Conservation (phyloP, 805 yeast genomes). For the Pichia nanzhaoensis region DNA sequence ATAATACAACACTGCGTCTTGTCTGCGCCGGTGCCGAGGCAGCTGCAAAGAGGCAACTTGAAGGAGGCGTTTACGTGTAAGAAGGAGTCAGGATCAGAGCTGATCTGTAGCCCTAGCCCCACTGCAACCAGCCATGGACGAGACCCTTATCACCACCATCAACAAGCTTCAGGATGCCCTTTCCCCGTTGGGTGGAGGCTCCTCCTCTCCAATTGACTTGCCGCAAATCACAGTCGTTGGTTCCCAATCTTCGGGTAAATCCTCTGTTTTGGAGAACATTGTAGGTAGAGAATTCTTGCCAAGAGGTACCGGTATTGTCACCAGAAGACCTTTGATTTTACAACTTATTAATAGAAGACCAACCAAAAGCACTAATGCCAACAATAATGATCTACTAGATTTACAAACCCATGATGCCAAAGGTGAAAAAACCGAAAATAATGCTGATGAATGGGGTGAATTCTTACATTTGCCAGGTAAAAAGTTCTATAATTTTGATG, state of each 20-base stretch:
- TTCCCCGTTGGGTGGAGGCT: constrained; percentile 89
- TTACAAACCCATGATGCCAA: constrained; percentile 38
- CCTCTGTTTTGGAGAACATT: constrained; percentile 83
- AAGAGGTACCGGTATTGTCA: constrained; percentile 88
- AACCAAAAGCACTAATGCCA: constrained; percentile 7
- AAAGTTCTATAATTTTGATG: constrained; percentile 80
- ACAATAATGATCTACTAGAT: constrained; percentile 36
- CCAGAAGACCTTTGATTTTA: constrained; percentile 78
- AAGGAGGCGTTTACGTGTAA: too few species aligned
- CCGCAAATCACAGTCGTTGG: constrained; percentile 97
- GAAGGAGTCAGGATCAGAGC: too few species aligned
- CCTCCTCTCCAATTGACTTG: constrained; percentile 81
- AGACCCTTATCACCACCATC: constrained; percentile 71
- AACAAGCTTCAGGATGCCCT: constrained; percentile 94
- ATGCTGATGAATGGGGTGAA: constrained; percentile 93
- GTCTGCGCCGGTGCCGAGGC: too few species aligned
- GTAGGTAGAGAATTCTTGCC: constrained; percentile 90
- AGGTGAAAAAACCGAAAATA: constrained; percentile 57
- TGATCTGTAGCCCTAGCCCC: too few species aligned
- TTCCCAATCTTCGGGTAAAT: constrained; percentile 84
- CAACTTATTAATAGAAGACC: constrained; percentile 70
- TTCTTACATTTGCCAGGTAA: constrained; percentile 88
- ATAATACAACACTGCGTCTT: too few species aligned
- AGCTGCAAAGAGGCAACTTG: too few species aligned
- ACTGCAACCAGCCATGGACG: constrained; percentile 51